A percentile compares a stretch with the other conserved stretches of the same genome.
Evolutionary conservation across 352 stramenopile species (phyloP).

Genomic region (Sclerospora graminicola): DNA sequence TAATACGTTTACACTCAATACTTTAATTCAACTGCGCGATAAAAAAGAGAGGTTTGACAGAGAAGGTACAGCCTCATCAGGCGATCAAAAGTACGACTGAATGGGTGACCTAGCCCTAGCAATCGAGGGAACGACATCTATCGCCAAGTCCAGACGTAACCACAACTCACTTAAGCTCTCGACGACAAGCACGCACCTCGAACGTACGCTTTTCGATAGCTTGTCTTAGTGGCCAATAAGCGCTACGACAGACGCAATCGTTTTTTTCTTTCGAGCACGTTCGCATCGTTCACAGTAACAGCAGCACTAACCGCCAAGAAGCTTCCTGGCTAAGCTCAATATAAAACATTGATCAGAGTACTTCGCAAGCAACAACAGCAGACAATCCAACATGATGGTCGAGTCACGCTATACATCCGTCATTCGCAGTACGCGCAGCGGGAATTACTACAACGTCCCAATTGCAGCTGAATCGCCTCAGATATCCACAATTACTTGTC

Average conservation of each 20-base stretch:
- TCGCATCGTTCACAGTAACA: not conserved
- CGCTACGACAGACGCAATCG: constrained; percentile 13
- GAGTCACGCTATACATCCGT: constrained; percentile 36
- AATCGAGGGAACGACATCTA: constrained; percentile 9
- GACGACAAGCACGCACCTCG: constrained; percentile 11
- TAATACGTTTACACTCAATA: too few relatives aligned
- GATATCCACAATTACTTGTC: constrained; percentile 11
- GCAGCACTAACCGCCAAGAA: too few relatives aligned
- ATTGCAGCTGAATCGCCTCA: constrained; percentile 16
- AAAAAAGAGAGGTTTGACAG: not conserved
- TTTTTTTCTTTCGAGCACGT: constrained; percentile 13
- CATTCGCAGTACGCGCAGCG: constrained; percentile 44
- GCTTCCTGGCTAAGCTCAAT: not conserved
- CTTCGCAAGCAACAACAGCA: not conserved
- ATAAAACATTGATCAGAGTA: constrained; percentile 7
- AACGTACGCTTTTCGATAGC: not conserved
- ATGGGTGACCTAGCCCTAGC: constrained; percentile 20
- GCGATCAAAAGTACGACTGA: constrained; percentile 13
- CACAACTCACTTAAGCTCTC: constrained; percentile 19
- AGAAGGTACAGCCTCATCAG: constrained; percentile 5
- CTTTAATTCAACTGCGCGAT: not conserved
- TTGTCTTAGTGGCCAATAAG: constrained; percentile 12
- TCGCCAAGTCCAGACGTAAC: not conserved
- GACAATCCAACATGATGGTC: constrained; percentile 24
- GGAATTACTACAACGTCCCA: constrained; percentile 54